Base-by-base conservation (phyloP, 805 yeast genomes). In the Pichia kluyveri region DNA sequence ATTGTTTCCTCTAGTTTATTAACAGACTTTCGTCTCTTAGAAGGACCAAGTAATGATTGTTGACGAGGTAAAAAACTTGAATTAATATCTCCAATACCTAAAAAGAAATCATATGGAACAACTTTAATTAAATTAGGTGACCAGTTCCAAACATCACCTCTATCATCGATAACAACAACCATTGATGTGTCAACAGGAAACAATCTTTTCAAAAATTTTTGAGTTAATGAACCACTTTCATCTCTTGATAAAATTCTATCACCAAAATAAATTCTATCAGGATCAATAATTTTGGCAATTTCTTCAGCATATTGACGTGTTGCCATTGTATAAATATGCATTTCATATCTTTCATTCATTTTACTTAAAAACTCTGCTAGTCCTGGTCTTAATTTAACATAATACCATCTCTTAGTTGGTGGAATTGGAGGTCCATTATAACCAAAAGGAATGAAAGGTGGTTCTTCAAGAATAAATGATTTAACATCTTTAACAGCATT, bases 101-200 rank as follows among this genome's bases (percentile, higher is more conserved):
- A 95, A 59, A 93, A 93, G 58, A 93, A 93, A 62, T 87, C 96
- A 63, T 88, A 93, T 0, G 99, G 99, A 2, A 89, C 84, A 6
- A 91, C 98, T 65, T 91, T 87, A 50, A 93, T 80, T 56, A 93
- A 69, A 61, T 93, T 90, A 12, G 84, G 81, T 55, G 88, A 86
- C 99, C 99, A 93, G 60, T 86, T 86, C 99, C 99, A 93, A 19
- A 93, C 99, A 64, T 93, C 99, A 3, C 97, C 99, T 62, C 99
- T 77, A 64, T 93, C 99, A 65, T 93, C 99, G 51, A 93, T 93
- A 42, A 93, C 83, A 2, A 86, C 93, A 32, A 93, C 99, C 96
- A 93, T 85, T 17, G 95, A 83, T 26, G 95, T 95, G 55, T 91
- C 96, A 2, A 91, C 95, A 0, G 99, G 99, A 58, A 93, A 93